phyloP scores from a whole-genome alignment of 2,329 filamentous ascomycete genomes.

The Xylaria sp. region DNA sequence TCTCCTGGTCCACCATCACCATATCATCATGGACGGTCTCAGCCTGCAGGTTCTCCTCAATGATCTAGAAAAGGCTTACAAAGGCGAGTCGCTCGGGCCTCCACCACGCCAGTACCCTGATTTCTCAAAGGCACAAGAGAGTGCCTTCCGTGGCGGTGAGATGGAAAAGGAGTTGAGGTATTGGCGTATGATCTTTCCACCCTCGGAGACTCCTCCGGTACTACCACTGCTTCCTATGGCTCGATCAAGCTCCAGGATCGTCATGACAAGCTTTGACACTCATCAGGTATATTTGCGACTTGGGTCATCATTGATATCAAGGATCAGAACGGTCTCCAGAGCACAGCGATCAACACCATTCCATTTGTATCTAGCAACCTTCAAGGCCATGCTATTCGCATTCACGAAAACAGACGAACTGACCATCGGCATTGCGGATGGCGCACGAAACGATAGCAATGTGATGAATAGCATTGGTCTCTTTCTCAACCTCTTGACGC shows the following conservation, averaged over 20 bases:
- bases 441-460: conserved; percentile 39
- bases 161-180: conserved; percentile 42
- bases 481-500: conserved; percentile 48
- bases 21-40: conserved; percentile 57
- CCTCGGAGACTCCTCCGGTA: conserved; percentile 24
- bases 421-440: conserved; percentile 52
- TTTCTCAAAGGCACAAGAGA: conserved; percentile 42
- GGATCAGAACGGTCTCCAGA: conserved; percentile 35
- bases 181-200: conserved; percentile 43
- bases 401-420: conserved; percentile 47
- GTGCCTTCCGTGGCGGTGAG: conserved; percentile 36
- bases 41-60: conserved; percentile 50
- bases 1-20: conserved; percentile 52
- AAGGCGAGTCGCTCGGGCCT: conserved; percentile 32
- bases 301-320: conserved; percentile 25
- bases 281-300: conserved; percentile 28
- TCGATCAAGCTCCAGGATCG: conserved; percentile 21
- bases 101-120: conserved; percentile 44
- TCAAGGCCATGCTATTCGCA: conserved; percentile 46
- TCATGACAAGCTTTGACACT: conserved; percentile 31
- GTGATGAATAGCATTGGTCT: conserved; percentile 42
- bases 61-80: conserved; percentile 53
- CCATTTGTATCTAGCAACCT: conserved; percentile 52
- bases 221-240: conserved; percentile 46
- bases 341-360: conserved; percentile 41